A percentile compares a stretch with the other conserved stretches of the same genome.
Evolutionary conservation across 2,329 filamentous ascomycete species (phyloP).

Genomic region (Coniochaeta ligniaria): DNA sequence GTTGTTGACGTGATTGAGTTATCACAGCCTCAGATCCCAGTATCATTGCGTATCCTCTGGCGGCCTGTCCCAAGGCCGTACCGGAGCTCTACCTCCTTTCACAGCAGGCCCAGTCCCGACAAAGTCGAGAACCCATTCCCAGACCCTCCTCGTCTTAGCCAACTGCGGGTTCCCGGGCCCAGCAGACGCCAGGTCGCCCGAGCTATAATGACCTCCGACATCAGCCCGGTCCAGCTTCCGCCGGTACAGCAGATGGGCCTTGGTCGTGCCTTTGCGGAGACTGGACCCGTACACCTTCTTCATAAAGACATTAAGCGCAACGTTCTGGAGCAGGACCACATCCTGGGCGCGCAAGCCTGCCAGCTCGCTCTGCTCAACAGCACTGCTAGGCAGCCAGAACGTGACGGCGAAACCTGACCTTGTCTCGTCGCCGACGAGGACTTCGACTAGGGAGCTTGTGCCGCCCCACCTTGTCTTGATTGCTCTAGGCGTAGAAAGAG

Average conservation of each 20-base stretch:
- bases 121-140: constrained; percentile 69
- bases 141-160: constrained; percentile 59
- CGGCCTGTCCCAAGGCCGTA: constrained; percentile 4
- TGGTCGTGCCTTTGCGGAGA: constrained; percentile 63
- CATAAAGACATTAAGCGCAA: constrained; percentile 69
- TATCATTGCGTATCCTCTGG: neutral
- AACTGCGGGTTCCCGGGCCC: constrained; percentile 39
- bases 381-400: constrained; percentile 62
- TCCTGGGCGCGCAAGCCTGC: constrained; percentile 59
- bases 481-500: constrained; percentile 58
- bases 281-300: constrained; percentile 80
- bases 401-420: constrained; percentile 72
- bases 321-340: constrained; percentile 70
- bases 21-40: neutral
- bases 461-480: constrained; percentile 61
- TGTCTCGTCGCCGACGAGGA: constrained; percentile 81
- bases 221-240: constrained; percentile 43
- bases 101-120: constrained; percentile 33
- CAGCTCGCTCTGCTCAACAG: constrained; percentile 23
- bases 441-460: constrained; percentile 61
- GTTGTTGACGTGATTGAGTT: no score
- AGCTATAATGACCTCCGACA: constrained; percentile 48
- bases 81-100: neutral
- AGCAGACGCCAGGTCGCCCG: constrained; percentile 34
- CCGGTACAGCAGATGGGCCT: constrained; percentile 59